Evolutionary conservation across 2,329 filamentous ascomycete species (phyloP).

Genomic region (Tolypocladium ophioglossoides): DNA sequence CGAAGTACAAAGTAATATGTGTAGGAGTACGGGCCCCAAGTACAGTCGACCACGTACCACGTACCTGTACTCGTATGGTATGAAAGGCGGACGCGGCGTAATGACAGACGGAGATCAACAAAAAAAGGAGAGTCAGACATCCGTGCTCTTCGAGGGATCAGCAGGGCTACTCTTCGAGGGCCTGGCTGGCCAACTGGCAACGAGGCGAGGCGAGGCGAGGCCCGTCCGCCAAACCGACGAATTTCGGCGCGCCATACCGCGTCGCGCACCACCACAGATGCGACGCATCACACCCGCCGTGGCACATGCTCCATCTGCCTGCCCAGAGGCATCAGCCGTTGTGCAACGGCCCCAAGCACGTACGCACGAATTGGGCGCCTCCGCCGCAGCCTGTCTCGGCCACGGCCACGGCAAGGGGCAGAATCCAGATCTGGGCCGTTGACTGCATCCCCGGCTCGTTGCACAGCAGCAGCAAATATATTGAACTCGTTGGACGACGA

Average conservation of each 20-base stretch:
- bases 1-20: too few species aligned
- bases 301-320: background rate
- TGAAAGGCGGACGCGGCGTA: too few species aligned
- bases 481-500: background rate
- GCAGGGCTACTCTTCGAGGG: background rate
- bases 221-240: background rate
- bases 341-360: background rate
- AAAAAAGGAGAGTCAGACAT: background rate
- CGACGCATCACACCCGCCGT: background rate
- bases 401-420: background rate
- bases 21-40: too few species aligned
- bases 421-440: background rate
- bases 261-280: background rate
- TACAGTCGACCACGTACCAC: background rate
- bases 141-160: background rate
- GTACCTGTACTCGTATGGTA: too few species aligned
- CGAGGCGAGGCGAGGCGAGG: background rate
- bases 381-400: background rate
- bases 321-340: background rate
- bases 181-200: too few species aligned
- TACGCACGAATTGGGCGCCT: background rate
- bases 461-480: background rate
- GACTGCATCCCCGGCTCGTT: background rate
- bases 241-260: background rate
- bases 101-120: background rate